These are phyloP conservation scores for Cytauxzoon felis DNA, from an alignment of 169 alveolate species.

Conservation along the genomic window DNA sequence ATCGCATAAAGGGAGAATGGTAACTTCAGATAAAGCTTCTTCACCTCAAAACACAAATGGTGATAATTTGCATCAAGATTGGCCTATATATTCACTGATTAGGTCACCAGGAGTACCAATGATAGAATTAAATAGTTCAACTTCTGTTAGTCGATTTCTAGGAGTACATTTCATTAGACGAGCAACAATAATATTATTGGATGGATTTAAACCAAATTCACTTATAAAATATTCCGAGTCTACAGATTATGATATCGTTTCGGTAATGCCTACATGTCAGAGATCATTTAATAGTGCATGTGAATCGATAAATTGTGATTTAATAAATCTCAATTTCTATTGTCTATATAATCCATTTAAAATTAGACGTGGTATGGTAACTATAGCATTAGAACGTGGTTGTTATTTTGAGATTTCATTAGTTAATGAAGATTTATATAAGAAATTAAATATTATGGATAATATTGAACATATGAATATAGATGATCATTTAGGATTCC, in stretches of 20 bases:
- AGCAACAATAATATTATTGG: conserved; percentile 38
- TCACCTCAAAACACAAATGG: conserved; percentile 2
- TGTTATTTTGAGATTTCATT: conserved; percentile 48
- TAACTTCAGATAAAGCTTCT: too few relatives aligned
- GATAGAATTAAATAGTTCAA: too few relatives aligned
- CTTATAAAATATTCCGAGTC: conserved; percentile 23
- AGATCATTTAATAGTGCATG: conserved; percentile 50
- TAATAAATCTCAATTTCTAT: conserved; percentile 29
- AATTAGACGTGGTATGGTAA: conserved; percentile 44
- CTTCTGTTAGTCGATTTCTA: not conserved
- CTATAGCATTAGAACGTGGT: conserved; percentile 49
- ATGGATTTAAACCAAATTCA: conserved; percentile 50
- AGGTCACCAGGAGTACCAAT: too few relatives aligned
- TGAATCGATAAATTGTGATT: conserved; percentile 47
- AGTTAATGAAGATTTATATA: conserved; percentile 16
- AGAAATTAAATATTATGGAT: not conserved
- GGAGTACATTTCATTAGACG: conserved; percentile 34
- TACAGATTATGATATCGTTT: conserved; percentile 44
- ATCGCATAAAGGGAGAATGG: too few relatives aligned
- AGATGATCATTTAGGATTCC: not conserved
- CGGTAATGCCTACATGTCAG: conserved; percentile 51
- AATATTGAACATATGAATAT: not conserved
- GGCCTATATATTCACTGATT: not conserved
- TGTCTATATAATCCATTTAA: conserved; percentile 45
- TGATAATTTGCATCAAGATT: not conserved